Evolutionary conservation across 768 basidiomycete genomes (phyloP).

Genomic region (Trametes maxima): DNA sequence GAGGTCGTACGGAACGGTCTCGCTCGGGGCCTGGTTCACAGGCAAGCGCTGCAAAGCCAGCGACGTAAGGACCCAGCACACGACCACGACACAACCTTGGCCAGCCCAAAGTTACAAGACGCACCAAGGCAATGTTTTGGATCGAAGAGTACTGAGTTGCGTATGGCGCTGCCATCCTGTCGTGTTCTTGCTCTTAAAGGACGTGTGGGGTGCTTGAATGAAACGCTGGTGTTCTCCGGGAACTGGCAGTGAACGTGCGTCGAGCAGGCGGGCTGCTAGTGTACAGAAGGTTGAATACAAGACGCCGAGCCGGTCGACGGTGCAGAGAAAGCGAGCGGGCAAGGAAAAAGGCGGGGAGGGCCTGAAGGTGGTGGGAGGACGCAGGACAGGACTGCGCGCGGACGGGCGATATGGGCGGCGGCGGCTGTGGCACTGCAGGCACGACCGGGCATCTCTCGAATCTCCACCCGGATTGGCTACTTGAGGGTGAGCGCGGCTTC

Average conservation of each 20-base stretch:
- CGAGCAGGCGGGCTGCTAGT: conserved; percentile 22
- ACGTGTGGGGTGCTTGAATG: not conserved
- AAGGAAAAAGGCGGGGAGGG: conserved; percentile 16
- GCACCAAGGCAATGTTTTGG: conserved; percentile 20
- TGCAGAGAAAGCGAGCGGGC: conserved; percentile 3
- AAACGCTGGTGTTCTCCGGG: conserved; percentile 11
- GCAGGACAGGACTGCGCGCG: conserved; percentile 6
- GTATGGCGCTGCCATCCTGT: conserved; percentile 20
- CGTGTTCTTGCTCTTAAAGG: conserved; percentile 4
- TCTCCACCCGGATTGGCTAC: too few relatives aligned
- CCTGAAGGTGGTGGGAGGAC: conserved; percentile 14
- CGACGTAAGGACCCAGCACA: not conserved
- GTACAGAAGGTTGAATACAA: conserved; percentile 23
- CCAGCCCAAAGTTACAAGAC: not conserved
- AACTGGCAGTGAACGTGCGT: conserved; percentile 17
- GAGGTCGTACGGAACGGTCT: conserved; percentile 33
- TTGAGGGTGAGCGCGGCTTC: too few relatives aligned
- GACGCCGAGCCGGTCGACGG: conserved; percentile 35
- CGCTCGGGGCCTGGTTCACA: conserved; percentile 22
- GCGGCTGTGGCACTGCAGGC: conserved; percentile 17
- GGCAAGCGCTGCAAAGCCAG: conserved; percentile 22
- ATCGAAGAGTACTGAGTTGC: conserved; percentile 8
- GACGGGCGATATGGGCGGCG: conserved; percentile 10
- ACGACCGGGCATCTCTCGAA: not conserved
- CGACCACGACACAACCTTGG: not conserved